These are phyloP conservation scores for Thielaviopsis cerberus DNA, from an alignment of 2,329 filamentous ascomycete species.

Conservation along the genomic window DNA sequence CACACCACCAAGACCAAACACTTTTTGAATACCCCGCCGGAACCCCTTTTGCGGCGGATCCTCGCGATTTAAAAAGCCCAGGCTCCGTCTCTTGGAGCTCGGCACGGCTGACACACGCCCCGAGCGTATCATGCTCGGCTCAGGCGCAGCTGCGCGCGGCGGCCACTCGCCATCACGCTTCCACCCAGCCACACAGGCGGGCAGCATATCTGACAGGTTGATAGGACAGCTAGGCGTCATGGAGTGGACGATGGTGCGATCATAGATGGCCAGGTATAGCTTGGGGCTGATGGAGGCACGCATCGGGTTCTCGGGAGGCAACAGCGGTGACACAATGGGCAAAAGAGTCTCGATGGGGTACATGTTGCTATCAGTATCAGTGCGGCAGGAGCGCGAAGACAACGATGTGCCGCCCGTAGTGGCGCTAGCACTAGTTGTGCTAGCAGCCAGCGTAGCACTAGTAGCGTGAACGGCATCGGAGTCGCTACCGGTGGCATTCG, in stretches of 20 bases:
- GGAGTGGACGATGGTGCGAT: slow-evolving; percentile 65
- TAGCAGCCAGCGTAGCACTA: slow-evolving; percentile 7
- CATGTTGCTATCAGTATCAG: not conserved
- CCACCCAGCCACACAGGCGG: slow-evolving; percentile 74
- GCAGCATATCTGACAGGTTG: slow-evolving; percentile 65
- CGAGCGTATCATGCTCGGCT: slow-evolving; percentile 25
- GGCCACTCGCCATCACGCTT: slow-evolving; percentile 90
- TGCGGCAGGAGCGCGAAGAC: not conserved
- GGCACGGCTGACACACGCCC: slow-evolving; percentile 16
- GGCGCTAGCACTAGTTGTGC: not conserved
- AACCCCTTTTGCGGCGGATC: slow-evolving; percentile 19
- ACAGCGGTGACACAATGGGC: slow-evolving; percentile 52
- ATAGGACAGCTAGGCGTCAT: slow-evolving; percentile 75
- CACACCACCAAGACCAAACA: slow-evolving; percentile 7
- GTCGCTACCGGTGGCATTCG: slow-evolving; percentile 15
- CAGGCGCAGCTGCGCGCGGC: slow-evolving; percentile 36
- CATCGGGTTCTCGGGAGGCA: slow-evolving; percentile 57
- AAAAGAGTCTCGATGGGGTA: slow-evolving; percentile 44
- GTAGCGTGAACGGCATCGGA: slow-evolving; percentile 20
- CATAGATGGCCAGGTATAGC: slow-evolving; percentile 68
- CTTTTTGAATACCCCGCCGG: slow-evolving; percentile 28
- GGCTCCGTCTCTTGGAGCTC: slow-evolving; percentile 26
- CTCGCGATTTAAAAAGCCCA: slow-evolving; percentile 27
- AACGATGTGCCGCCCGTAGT: not conserved
- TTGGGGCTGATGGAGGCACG: slow-evolving; percentile 56